These are phyloP conservation scores for Babesia gibsoni DNA, from an alignment of 169 alveolate species.

Conservation along the genomic window DNA sequence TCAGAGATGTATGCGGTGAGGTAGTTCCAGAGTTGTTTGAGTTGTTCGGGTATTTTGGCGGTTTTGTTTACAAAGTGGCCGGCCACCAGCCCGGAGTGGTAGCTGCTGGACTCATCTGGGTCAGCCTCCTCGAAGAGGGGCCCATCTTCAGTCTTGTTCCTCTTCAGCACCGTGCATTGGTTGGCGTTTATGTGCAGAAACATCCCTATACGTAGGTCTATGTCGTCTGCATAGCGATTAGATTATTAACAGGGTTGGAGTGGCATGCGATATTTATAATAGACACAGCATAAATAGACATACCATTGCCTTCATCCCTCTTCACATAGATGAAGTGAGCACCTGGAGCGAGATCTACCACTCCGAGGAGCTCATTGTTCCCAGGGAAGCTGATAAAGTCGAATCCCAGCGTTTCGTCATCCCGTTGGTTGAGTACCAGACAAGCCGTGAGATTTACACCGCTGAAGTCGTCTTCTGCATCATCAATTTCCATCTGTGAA, in stretches of 20 bases:
- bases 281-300: background rate
- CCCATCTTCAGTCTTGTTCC: slow-evolving; percentile 27
- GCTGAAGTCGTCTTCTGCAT: background rate
- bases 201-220: slow-evolving; percentile 45
- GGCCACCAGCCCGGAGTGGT: slow-evolving; percentile 28
- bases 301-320: slow-evolving; percentile 18
- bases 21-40: slow-evolving; percentile 34
- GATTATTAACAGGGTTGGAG: background rate
- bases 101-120: slow-evolving; percentile 17
- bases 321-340: slow-evolving; percentile 53
- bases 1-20: slow-evolving; percentile 35
- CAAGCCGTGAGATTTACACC: slow-evolving; percentile 24
- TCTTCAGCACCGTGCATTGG: slow-evolving; percentile 21
- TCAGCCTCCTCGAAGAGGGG: slow-evolving; percentile 24
- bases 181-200: slow-evolving; percentile 18
- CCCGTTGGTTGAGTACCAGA: slow-evolving; percentile 50
- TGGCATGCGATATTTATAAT: background rate
- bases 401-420: slow-evolving; percentile 48
- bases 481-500: slow-evolving; percentile 8
- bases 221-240: slow-evolving; percentile 2
- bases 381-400: slow-evolving; percentile 57
- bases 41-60: slow-evolving; percentile 22
- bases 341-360: slow-evolving; percentile 49
- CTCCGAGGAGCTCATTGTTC: slow-evolving; percentile 32
- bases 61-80: slow-evolving; percentile 40